A percentile compares a stretch with the other conserved stretches of the same genome.
Evolutionary conservation across 306 rosid species (phyloP).

Genomic region (Rosa lucieae): DNA sequence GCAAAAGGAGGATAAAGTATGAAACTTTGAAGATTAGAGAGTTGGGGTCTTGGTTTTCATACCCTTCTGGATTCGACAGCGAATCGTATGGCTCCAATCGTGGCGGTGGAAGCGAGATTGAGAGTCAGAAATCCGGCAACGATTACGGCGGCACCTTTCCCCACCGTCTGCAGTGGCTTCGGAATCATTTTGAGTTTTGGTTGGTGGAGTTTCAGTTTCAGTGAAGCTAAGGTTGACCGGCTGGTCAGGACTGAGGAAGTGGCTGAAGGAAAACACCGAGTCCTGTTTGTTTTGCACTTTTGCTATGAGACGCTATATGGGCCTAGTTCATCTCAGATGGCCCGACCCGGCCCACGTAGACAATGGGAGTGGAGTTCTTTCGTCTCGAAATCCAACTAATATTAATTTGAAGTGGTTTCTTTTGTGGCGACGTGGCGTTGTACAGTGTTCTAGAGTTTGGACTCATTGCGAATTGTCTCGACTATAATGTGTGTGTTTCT

Average conservation of each 20-base stretch:
- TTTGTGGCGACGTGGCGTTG: no score
- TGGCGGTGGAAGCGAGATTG: constrained; percentile 59
- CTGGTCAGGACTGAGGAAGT: background rate
- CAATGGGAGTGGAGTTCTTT: no score
- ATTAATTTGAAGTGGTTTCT: no score
- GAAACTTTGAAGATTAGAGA: background rate
- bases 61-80: constrained; percentile 72
- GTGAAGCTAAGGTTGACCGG: background rate
- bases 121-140: constrained; percentile 61
- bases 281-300: background rate
- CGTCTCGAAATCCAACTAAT: no score
- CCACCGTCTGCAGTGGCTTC: constrained; percentile 40
- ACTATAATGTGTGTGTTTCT: no score
- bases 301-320: background rate
- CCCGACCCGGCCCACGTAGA: background rate
- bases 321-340: background rate
- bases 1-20: background rate
- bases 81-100: constrained; percentile 52
- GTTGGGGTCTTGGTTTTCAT: constrained; percentile 2
- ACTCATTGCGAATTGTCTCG: no score
- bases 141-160: constrained; percentile 47
- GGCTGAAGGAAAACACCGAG: background rate
- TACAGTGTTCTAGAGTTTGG: no score
- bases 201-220: background rate
- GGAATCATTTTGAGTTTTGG: constrained; percentile 40